Conservation (phyloP, 1,284 basidiomycete species). For the Boletus sp. region DNA sequence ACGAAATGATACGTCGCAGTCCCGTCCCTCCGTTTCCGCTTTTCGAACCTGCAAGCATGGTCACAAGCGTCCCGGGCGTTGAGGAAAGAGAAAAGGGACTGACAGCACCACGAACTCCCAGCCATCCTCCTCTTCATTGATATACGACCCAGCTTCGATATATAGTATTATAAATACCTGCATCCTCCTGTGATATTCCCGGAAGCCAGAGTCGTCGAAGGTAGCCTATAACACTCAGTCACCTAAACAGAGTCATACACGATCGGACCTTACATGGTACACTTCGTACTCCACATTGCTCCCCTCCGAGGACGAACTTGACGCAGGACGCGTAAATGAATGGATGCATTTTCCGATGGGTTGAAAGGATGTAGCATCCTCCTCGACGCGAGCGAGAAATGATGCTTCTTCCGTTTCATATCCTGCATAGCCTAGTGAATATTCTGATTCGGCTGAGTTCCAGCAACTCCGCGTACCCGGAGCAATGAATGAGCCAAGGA, state of each 20-base stretch:
- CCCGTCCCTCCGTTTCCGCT: constrained; percentile 58
- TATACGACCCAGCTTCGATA: constrained; percentile 94
- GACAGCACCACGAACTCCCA: constrained; percentile 87
- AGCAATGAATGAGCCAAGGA: constrained; percentile 77
- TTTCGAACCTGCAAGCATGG: constrained; percentile 64
- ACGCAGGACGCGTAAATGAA: constrained; percentile 62
- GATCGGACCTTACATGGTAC: constrained; percentile 65
- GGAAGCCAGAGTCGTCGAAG: constrained; percentile 87
- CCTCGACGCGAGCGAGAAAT: constrained; percentile 68
- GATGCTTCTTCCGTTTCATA: constrained; percentile 62
- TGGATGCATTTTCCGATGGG: constrained; percentile 77
- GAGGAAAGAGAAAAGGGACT: constrained; percentile 31
- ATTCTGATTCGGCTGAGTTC: neutral
- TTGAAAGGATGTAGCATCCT: constrained; percentile 70
- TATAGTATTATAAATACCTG: constrained; percentile 93
- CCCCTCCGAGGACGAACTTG: constrained; percentile 33
- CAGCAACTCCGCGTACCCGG: constrained; percentile 41
- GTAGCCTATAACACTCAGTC: constrained; percentile 51
- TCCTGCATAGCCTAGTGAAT: constrained; percentile 36
- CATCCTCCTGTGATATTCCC: constrained; percentile 90
- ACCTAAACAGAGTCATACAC: constrained; percentile 3
- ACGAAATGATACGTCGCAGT: constrained; percentile 80
- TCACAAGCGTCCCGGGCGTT: neutral
- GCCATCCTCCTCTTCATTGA: constrained; percentile 82
- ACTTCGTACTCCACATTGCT: constrained; percentile 75